These are phyloP conservation scores for Magnolia kwangsiensis DNA, from an alignment of 164 flowering plant species.

Conservation along the genomic window DNA sequence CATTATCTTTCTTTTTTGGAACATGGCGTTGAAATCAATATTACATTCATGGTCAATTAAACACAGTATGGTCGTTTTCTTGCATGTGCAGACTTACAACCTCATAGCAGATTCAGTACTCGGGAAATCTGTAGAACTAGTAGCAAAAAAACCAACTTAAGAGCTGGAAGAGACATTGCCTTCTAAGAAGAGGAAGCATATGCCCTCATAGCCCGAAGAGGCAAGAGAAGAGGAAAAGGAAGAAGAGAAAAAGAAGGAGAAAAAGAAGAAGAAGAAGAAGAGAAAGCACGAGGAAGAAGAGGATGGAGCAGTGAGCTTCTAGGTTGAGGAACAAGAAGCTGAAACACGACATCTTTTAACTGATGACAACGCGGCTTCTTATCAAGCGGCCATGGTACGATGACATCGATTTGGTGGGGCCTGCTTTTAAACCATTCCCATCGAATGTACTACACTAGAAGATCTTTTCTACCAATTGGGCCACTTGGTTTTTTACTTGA, in stretches of 20 bases:
- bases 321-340: slow-evolving; percentile 10
- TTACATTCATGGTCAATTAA: slow-evolving; percentile 15
- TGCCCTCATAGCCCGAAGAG: slow-evolving; percentile 10
- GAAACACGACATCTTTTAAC: no score
- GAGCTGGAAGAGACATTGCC: slow-evolving; percentile 5
- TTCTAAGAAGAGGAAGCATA: slow-evolving; percentile 30
- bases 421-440: no score
- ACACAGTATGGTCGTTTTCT: slow-evolving; percentile 4
- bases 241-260: slow-evolving; percentile 11
- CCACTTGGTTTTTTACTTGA: no score
- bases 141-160: slow-evolving; percentile 7
- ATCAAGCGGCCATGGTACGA: no score
- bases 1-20: slow-evolving; percentile 50
- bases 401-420: no score
- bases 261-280: slow-evolving; percentile 40
- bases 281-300: slow-evolving; percentile 37
- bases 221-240: slow-evolving; percentile 3
- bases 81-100: slow-evolving; percentile 58
- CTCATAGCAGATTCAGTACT: slow-evolving; percentile 66
- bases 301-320: slow-evolving; percentile 13
- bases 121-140: slow-evolving; percentile 19
- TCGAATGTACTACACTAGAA: no score
- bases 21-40: slow-evolving; percentile 68
- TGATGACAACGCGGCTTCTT: no score
- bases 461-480: no score